Conservation (phyloP, 179 eudicot genomes). For the Spergularia azorica region DNA sequence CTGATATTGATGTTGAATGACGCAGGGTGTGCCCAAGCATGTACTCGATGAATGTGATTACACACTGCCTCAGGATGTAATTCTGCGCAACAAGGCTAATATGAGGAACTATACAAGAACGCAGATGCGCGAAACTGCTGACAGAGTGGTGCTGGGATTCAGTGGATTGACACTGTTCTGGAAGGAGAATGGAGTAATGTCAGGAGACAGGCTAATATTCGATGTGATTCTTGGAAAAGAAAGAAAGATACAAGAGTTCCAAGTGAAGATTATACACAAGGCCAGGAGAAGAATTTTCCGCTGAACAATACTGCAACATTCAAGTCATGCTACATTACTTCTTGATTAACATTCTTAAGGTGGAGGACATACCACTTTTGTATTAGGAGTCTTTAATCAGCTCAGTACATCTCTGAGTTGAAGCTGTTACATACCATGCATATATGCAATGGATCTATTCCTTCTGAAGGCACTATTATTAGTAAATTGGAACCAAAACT, state of each 20-base stretch:
- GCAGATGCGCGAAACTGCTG: neutral
- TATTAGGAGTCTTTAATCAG: no score
- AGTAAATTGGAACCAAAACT: no score
- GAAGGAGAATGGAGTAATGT: neutral
- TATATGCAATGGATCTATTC: no score
- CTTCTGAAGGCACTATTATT: no score
- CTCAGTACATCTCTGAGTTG: no score
- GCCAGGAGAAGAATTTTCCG: no score
- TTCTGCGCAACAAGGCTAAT: neutral
- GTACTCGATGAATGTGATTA: neutral
- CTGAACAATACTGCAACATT: no score
- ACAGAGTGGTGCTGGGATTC: neutral
- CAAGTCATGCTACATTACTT: no score
- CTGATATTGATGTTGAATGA: neutral
- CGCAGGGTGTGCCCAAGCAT: neutral
- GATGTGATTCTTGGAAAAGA: neutral
- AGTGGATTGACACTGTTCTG: neutral
- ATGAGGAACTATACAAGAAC: neutral
- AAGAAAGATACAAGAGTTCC: constrained; percentile 6
- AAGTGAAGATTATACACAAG: neutral
- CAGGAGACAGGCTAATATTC: neutral
- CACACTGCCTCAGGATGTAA: neutral
- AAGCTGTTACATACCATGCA: no score
- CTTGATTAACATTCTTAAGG: no score
- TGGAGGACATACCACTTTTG: no score